Evolutionary conservation across 345 rosid species (phyloP).

Genomic region (Geranium brycei): DNA sequence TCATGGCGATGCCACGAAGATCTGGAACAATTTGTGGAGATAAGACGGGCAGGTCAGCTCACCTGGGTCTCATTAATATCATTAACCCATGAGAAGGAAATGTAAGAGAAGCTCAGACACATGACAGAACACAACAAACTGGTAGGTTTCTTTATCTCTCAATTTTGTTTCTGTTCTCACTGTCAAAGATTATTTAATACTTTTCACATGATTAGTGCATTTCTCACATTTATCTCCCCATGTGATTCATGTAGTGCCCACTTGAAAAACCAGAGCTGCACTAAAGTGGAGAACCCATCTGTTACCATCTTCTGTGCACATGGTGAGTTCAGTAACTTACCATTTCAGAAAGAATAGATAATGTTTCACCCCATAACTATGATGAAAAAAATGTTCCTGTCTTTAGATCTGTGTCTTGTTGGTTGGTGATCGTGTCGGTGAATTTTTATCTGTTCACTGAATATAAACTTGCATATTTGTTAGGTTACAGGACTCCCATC

Average conservation of each 20-base stretch:
- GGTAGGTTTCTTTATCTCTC: not conserved
- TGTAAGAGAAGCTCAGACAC: conserved; percentile 11
- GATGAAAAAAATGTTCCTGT: too few species aligned
- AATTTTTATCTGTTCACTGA: not conserved
- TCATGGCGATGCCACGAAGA: not conserved
- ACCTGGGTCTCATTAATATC: conserved; percentile 1
- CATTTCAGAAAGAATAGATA: not conserved
- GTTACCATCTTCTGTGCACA: too few species aligned
- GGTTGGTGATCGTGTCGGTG: not conserved
- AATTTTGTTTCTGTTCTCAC: not conserved
- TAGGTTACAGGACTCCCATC: too few species aligned
- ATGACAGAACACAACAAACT: not conserved
- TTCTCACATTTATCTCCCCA: not conserved
- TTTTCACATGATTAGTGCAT: not conserved
- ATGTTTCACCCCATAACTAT: too few species aligned
- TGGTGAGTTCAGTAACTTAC: not conserved
- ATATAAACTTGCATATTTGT: not conserved
- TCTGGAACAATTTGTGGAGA: not conserved
- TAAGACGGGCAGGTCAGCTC: conserved; percentile 12
- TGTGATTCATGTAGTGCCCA: too few species aligned
- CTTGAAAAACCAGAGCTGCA: not conserved
- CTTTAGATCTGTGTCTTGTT: not conserved
- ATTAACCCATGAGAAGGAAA: conserved; percentile 10
- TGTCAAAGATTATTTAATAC: not conserved
- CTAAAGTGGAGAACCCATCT: not conserved